Base-by-base conservation (phyloP, 1,139 yeast species). In the Magnusiomyces paraingens region DNA sequence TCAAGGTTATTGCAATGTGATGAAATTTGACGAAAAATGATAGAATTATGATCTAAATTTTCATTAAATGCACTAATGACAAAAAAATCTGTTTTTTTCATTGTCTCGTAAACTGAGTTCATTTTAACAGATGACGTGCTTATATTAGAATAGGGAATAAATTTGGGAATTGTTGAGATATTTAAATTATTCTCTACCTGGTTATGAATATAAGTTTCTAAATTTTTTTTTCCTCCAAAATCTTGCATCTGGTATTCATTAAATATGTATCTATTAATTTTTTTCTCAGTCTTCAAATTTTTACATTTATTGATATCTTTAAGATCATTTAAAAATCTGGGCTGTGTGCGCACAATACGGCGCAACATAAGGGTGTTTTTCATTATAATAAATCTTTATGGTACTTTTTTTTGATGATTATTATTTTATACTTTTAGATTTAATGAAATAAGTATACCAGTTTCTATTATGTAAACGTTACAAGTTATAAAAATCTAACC, bases 121-220 rank as follows among this genome's bases (percentile, higher is more conserved):
- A 55, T 53, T 36, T 26, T 49, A 6, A 45, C 26, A 21, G 45
- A 43, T 20, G 46, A 18, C 18, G 38, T 17, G 6, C 49, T 40
- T 2, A 45, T 43, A 18, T 55, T 49, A 8, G 54, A 53, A 22
- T 42, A 51, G 0, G 58, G 58, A 11, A 52, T 44, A 20, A 20
- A 47, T 12, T 46, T 39, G 10, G 47, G 42, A 26, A 38, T 35
- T 3, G 51, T 49, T 22, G 43, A 15, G 21, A 20, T 22, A 15
- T 50, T 32, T 17, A 50, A 18, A 36, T 36, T 26, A 26, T 26
- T 36, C 4, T n/a, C 40, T 36, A 36, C 12, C 12, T 36, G 40
- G 12, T 36, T 36, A 12, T n/a, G 40, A n/a, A 36, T n/a, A 36
- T 14, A 36, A 4, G 17, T 5, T n/a, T 12, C 4, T 36, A 36